Conservation (phyloP, 805 yeast species). For the Kockiozyma suomiensis region DNA sequence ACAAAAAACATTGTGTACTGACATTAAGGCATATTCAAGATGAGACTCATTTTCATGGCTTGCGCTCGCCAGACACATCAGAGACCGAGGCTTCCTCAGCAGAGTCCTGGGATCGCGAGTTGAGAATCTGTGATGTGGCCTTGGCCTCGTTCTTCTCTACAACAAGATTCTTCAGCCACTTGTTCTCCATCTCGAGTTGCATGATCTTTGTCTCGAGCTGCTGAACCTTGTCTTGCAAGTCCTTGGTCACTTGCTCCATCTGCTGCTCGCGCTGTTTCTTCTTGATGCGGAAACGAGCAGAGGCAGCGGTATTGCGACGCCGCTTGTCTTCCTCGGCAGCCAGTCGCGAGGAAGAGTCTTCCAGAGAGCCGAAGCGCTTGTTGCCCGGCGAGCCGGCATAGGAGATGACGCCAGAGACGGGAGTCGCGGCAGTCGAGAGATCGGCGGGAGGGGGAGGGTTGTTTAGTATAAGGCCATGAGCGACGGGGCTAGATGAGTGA, state of each 20-base stretch:
- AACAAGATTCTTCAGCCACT: conserved; percentile 77
- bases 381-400: conserved; percentile 18
- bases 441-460: conserved; percentile 2
- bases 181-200: conserved; percentile 91
- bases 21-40: too few species aligned
- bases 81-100: neutral
- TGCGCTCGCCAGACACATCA: neutral
- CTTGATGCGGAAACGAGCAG: conserved; percentile 89
- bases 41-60: neutral
- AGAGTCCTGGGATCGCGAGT: conserved; percentile 5
- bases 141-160: conserved; percentile 62
- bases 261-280: conserved; percentile 91
- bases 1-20: too few species aligned
- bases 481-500: conserved; percentile 9
- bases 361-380: conserved; percentile 30
- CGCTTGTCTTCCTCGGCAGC: conserved; percentile 68
- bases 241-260: conserved; percentile 75
- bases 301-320: conserved; percentile 88
- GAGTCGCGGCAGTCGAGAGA: neutral
- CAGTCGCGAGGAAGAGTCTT: conserved; percentile 32
- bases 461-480: conserved; percentile 10
- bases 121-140: conserved; percentile 18
- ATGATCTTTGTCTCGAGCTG: conserved; percentile 72
- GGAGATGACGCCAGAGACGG: neutral
- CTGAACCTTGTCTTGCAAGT: conserved; percentile 67